Evolutionary conservation across 208 protist species (phyloP).

Genomic region (Acanthamoeba triangularis): DNA sequence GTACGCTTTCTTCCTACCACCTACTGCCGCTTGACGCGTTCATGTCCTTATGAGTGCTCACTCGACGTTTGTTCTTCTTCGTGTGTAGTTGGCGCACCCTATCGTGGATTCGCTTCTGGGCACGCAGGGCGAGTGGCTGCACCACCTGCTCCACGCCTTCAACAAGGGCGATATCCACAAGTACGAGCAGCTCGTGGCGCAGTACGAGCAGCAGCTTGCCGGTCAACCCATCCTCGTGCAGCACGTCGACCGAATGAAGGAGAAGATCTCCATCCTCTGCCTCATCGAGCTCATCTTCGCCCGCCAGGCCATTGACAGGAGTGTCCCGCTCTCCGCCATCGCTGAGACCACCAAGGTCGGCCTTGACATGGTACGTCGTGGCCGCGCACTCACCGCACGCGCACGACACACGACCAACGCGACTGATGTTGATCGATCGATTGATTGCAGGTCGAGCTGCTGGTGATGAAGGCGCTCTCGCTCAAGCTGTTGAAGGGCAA

Average conservation of each 20-base stretch:
- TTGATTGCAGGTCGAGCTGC: constrained; percentile 93
- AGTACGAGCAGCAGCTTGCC: constrained; percentile 72
- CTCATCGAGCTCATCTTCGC: constrained; percentile 97
- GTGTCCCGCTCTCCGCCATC: constrained; percentile 92
- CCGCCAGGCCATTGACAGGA: constrained; percentile 95
- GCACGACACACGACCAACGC: not conserved
- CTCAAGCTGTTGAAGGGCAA: constrained; percentile 95
- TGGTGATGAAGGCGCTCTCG: constrained; percentile 96
- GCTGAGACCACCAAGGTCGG: constrained; percentile 81
- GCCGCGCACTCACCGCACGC: not conserved
- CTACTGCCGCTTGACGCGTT: not conserved
- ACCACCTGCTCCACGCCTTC: constrained; percentile 90
- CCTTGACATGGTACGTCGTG: constrained; percentile 78
- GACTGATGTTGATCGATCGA: not conserved
- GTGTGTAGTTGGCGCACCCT: constrained; percentile 87
- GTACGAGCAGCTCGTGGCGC: constrained; percentile 84
- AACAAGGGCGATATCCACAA: constrained; percentile 91
- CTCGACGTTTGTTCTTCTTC: not conserved
- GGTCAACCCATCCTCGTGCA: constrained; percentile 77
- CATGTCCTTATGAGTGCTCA: not conserved
- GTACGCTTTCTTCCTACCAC: constrained; percentile 54
- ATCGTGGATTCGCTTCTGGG: constrained; percentile 87
- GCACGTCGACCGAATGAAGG: constrained; percentile 82
- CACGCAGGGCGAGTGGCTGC: constrained; percentile 90
- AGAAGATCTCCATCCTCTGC: constrained; percentile 96